Percentiles rank a stretch among this genome's conserved stretches.
These are phyloP conservation scores for Tuctoria greenei DNA, from an alignment of 176 grass and related monocot genomes.

Conservation along the genomic window DNA sequence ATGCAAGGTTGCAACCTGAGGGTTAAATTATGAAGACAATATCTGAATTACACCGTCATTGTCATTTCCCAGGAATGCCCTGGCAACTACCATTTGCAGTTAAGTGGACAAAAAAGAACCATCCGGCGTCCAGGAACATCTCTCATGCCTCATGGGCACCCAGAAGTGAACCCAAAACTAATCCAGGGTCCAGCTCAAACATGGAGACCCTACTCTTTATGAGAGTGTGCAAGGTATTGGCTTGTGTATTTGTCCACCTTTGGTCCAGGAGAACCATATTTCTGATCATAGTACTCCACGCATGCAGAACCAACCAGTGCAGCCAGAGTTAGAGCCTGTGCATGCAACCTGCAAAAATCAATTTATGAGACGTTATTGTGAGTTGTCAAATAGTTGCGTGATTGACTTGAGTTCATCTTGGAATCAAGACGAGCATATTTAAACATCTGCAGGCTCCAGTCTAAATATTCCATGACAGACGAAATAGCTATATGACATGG, in stretches of 20 bases:
- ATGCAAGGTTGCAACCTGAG: slow-evolving; percentile 15
- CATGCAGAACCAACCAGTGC: slow-evolving; percentile 74
- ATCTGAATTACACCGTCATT: slow-evolving; percentile 18
- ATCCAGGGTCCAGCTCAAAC: neutral
- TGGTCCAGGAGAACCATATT: slow-evolving; percentile 55
- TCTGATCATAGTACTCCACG: slow-evolving; percentile 84
- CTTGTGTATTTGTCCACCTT: slow-evolving; percentile 72
- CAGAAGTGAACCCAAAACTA: slow-evolving; percentile 33
- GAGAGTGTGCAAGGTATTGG: slow-evolving; percentile 65
- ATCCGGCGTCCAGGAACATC: slow-evolving; percentile 6
- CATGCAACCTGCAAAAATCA: slow-evolving; percentile 75
- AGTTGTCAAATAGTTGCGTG: neutral
- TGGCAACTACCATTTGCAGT: neutral
- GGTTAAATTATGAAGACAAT: slow-evolving; percentile 11
- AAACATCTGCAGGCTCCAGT: neutral
- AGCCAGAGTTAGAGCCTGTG: slow-evolving; percentile 78
- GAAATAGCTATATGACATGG: neutral
- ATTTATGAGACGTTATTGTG: slow-evolving; percentile 7
- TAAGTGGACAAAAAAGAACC: slow-evolving; percentile 12
- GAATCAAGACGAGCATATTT: neutral
- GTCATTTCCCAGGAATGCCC: slow-evolving; percentile 7
- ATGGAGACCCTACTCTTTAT: slow-evolving; percentile 66
- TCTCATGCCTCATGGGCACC: slow-evolving; percentile 12
- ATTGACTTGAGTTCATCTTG: slow-evolving; percentile 16
- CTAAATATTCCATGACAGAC: slow-evolving; percentile 1